Percentiles rank a stretch among this genome's conserved stretches.
phyloP scores from a whole-genome alignment of 805 yeast species.

The Scheffersomyces ergatensis region DNA sequence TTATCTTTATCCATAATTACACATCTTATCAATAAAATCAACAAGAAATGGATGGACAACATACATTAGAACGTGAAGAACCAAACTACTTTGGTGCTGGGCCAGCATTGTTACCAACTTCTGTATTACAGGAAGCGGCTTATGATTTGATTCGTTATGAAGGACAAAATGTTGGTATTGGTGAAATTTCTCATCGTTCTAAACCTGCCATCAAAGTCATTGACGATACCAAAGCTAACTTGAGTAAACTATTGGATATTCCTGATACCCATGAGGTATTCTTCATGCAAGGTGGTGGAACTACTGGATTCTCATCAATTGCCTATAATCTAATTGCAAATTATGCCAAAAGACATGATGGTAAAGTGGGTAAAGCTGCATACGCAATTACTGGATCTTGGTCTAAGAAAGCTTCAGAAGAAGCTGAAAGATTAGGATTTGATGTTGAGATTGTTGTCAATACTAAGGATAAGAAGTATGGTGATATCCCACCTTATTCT shows the following conservation, averaged over 20 bases:
- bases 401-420: slow-evolving; percentile 87
- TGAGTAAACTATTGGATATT: slow-evolving; percentile 62
- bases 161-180: slow-evolving; percentile 76
- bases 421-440: slow-evolving; percentile 79
- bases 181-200: slow-evolving; percentile 96
- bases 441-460: slow-evolving; percentile 69
- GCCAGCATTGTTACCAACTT: slow-evolving; percentile 87
- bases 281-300: slow-evolving; percentile 97
- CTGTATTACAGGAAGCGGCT: slow-evolving; percentile 86
- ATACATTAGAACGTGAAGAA: slow-evolving; percentile 57
- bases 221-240: slow-evolving; percentile 67
- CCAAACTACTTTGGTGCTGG: slow-evolving; percentile 97
- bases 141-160: slow-evolving; percentile 72
- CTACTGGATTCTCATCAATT: slow-evolving; percentile 88
- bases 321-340: slow-evolving; percentile 80
- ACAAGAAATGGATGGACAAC: neutral
- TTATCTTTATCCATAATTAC: no score
- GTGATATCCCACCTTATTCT: slow-evolving; percentile 60
- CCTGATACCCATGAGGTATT: slow-evolving; percentile 95
- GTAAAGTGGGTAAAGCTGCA: slow-evolving; percentile 75
- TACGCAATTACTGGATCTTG: slow-evolving; percentile 92
- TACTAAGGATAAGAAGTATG: slow-evolving; percentile 60
- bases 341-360: slow-evolving; percentile 60
- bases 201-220: slow-evolving; percentile 75
- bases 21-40: no score